Conservation (phyloP, 495 filamentous ascomycete genomes). For the Haplographium delicatum region DNA sequence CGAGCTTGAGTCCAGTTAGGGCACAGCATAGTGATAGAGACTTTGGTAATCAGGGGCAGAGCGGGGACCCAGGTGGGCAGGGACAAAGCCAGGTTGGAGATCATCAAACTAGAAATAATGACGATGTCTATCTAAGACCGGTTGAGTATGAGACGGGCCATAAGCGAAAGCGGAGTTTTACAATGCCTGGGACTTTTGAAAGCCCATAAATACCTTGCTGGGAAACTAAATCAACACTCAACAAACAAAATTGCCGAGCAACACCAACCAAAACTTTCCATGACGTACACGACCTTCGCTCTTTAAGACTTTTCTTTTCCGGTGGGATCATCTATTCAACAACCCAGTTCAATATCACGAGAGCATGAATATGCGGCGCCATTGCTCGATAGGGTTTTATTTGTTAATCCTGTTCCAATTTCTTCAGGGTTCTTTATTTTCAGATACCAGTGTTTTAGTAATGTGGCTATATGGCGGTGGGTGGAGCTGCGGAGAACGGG, state of each 20-base stretch:
- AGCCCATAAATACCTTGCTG: conserved; percentile 7
- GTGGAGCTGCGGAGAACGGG: neutral
- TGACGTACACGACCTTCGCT: conserved; percentile 16
- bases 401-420: neutral
- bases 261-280: conserved; percentile 9
- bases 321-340: neutral
- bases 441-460: conserved; percentile 21
- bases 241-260: neutral
- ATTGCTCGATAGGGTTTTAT: neutral
- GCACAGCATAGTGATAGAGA: conserved; percentile 19
- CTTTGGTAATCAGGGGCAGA: conserved; percentile 15
- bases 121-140: conserved; percentile 16
- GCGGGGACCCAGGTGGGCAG: conserved; percentile 37
- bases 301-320: neutral
- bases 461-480: no score
- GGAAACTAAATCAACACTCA: neutral
- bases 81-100: conserved; percentile 33
- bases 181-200: conserved; percentile 23
- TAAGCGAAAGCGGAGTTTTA: conserved; percentile 48
- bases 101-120: conserved; percentile 21
- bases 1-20: conserved; percentile 11
- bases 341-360: neutral
- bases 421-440: conserved; percentile 6
- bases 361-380: conserved; percentile 1
- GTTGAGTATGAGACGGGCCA: conserved; percentile 31